Evolutionary conservation across 306 rosid genomes (phyloP).

Genomic region (Cucurbita argyrosperma): DNA sequence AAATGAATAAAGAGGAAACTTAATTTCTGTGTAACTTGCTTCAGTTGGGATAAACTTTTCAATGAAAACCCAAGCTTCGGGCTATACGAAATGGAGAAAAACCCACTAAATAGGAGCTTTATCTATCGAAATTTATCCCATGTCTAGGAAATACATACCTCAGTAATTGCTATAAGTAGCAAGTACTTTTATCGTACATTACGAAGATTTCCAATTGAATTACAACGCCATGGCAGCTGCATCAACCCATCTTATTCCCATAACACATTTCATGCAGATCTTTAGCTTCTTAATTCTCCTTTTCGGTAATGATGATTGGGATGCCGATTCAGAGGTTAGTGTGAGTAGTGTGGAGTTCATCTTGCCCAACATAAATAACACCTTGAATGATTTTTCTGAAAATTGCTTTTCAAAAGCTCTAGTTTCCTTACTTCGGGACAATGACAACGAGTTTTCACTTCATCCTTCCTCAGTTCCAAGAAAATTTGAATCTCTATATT

Average conservation of each 20-base stretch:
- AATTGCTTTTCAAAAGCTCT: too few relatives aligned
- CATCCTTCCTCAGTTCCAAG: too few relatives aligned
- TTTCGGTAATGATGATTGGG: too few relatives aligned
- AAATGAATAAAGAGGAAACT: neutral
- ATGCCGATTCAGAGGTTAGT: too few relatives aligned
- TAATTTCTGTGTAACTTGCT: neutral
- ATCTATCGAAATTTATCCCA: neutral
- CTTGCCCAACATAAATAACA: too few relatives aligned
- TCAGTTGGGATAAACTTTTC: neutral
- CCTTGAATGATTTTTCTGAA: too few relatives aligned
- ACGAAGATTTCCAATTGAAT: neutral
- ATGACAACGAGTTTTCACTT: too few relatives aligned
- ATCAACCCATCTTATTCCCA: neutral
- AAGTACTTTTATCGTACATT: neutral
- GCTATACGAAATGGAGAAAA: neutral
- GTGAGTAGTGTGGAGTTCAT: too few relatives aligned
- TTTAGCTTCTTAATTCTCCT: too few relatives aligned
- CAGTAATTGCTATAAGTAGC: neutral
- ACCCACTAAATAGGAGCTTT: neutral
- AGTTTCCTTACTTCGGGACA: too few relatives aligned
- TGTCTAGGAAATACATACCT: neutral
- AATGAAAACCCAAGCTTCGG: neutral
- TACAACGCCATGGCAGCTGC: neutral
- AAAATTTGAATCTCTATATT: too few relatives aligned
- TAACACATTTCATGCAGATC: too few relatives aligned